Base-by-base conservation (phyloP, 1,284 basidiomycete species). In the Rhodotorula sp. region DNA sequence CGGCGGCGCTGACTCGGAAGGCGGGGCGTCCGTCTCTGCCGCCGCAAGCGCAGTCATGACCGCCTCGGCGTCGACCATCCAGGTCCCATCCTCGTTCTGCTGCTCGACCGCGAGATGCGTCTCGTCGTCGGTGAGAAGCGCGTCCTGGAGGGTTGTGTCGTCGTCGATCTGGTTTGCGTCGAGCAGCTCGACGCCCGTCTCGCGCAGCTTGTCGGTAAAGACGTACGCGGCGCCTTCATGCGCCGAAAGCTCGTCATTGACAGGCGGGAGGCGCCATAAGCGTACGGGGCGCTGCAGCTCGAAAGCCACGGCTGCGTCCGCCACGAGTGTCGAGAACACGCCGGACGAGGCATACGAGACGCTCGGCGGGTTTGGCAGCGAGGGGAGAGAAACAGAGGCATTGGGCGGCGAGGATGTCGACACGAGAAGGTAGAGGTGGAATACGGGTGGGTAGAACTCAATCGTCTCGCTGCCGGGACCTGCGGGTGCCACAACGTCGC, bases 381-480 rank as follows among this genome's bases (percentile, higher is more conserved):
- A 76, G 47, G 74, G 77, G 53, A 77, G 65, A 57, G 65, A 76
- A 46, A 69, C 68, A 49, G 39, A 62, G 2, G 77, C 70, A 0
- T 66, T 44, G 27, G 29, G 22, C 13, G 68, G 6, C 65, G 67
- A 20, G 63, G 81, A 66, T 27, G 78, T 67, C 10, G 79, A 77
- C 29, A 78, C 70, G 29, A 83, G 75, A 44, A 79, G 72, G 77
- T 89, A 85, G 36, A 88, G 84, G 68, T 84, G 85, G 77, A 94
- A 83, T 47, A 83, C 82, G 2, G 89, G 88, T 24, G 93, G 92
- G 64, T 86, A 85, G 60, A 95, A 84, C 80, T 97, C 93, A 68
- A 97, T 82, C 32, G 46, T 49, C 19, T 72, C 71, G 39, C 51
- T 54, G 27, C 47, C 57, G 34, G 39, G 44, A 17, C 64, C 62